Base-by-base conservation (phyloP, 345 rosid species). In the Bruguiera sexangula region DNA sequence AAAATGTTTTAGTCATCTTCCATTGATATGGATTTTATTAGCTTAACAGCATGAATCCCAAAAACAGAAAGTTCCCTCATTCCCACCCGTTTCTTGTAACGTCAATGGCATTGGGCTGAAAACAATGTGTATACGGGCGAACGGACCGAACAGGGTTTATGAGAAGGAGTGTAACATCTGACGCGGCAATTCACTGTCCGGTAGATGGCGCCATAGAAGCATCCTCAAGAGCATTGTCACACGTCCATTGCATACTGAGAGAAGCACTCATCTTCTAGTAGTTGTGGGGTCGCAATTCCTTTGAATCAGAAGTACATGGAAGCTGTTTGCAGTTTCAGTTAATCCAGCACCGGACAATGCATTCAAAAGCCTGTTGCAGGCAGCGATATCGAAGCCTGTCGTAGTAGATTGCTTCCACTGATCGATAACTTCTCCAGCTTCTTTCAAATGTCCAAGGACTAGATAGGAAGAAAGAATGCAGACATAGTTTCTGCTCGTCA, bases 401-500 rank as follows among this genome's bases (percentile, higher is more conserved):
- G 69, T 54, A 18, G 88, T 78, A 18, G 89, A 87, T 63, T 85
- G 87, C 81, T 82, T 92, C 99, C 99, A 92, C 61, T 88, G 92
- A 69, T 85, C 84, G 27, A 95, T 76, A 82, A 89, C 78, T 71
- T 89, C 90, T 62, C 79, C 92, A 0, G 73, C 90, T 83, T 89
- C 97, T 76, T 82, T 86, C 73, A 80, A 53, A 48, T 82, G 81
- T 51, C 96, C 97, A 34, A 92, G 92, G 81, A 87, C 85, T 74
- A 89, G 58, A 82, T 87, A 89, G 0, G 93, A 86, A 58, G 97
- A 92, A 67, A 92, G 73, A 71, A 92, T 70, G 73, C 96, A 92
- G 32, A 86, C 63, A 71, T 78, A 90, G 83, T 91, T 94, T 76
- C 96, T 81, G 76, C 90, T 83, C 0, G 90, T 95, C 96, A 95